Base-by-base conservation (phyloP, 176 grass and related monocot species). In the Aegilops umbellulata region DNA sequence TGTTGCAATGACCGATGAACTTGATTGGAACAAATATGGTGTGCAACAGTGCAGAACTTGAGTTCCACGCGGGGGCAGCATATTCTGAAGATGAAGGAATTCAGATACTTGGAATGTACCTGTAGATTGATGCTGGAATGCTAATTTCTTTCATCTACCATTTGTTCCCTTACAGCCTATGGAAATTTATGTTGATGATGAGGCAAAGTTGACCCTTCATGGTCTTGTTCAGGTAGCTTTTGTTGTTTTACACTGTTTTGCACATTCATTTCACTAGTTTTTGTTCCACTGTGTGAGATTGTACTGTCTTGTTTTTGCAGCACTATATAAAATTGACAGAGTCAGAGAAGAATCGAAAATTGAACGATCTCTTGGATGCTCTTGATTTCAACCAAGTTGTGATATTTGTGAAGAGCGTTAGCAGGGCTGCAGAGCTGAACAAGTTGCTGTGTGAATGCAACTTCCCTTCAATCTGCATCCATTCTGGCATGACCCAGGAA, bases 111-210 rank as follows among this genome's bases (percentile, higher is more conserved):
- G 89, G 81, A 85, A 58, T 93, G 89, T 47, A 84, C 69, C 69
- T 69, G 87, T 92, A 91, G 84, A 46, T 84, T 94, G 95, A 89
- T 53, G 92, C 35, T 58, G 88, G 70, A 83, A 80, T 73, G 71
- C 94, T 95, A 95, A 95, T 87, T 65, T 86, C 82, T 99, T 99
- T 94, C 76, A 94, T 95, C 79, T 97, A 88, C 68, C 80, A 72
- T 94, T 94, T 99, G 71, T 98, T 93, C 86, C 85, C 87, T 91
- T 99, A 85, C 97, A 99, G 97, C 97, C 97, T 1, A 99, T 99
- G 97, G 97, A 99, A 97, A 97, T 99, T 91, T 99, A 99, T 93
- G 97, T 99, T 49, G 97, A 99, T 26, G 97, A 99, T 91, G 97
- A 99, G 89, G 97, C 97, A 53, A 99, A 99, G 76, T 78, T 99